These are phyloP conservation scores for Puccinia sorghi DNA, from an alignment of 1,284 basidiomycete species.

Conservation along the genomic window DNA sequence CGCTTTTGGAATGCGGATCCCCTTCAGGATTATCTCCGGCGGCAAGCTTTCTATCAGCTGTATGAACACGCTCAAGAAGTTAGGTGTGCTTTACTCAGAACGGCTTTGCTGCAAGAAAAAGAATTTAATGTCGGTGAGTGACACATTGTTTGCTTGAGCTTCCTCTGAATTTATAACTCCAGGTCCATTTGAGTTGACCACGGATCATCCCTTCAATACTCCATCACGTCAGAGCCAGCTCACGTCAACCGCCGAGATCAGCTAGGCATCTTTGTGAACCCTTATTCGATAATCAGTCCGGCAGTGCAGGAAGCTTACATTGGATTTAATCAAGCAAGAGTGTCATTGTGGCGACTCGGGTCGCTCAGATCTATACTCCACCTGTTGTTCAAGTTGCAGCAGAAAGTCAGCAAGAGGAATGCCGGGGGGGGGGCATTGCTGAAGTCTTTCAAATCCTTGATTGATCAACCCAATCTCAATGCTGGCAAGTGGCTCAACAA, in stretches of 20 bases:
- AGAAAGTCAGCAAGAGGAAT: no score
- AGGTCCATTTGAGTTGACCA: background rate
- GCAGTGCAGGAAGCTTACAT: background rate
- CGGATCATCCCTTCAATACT: background rate
- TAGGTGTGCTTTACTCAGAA: background rate
- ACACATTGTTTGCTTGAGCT: background rate
- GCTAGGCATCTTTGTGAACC: slow-evolving; percentile 28
- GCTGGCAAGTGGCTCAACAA: slow-evolving; percentile 2
- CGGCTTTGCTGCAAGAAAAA: slow-evolving; percentile 5
- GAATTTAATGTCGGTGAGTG: slow-evolving; percentile 36
- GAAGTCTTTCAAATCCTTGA: slow-evolving; percentile 1
- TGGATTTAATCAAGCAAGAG: slow-evolving; percentile 1
- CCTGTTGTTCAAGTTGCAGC: slow-evolving; percentile 4
- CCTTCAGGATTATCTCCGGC: slow-evolving; percentile 33
- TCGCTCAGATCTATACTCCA: background rate
- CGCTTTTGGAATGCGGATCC: slow-evolving; percentile 24
- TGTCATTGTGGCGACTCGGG: background rate
- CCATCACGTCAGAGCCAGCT: background rate
- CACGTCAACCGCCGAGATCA: background rate
- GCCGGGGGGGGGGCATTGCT: background rate
- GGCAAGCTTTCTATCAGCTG: slow-evolving; percentile 33
- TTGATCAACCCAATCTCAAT: slow-evolving; percentile 1
- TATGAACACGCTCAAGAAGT: background rate
- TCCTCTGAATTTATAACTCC: no score
- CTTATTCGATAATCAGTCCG: background rate